phyloP scores from a whole-genome alignment of 2,329 filamentous ascomycete species.

The Colletotrichum plurivorum region DNA sequence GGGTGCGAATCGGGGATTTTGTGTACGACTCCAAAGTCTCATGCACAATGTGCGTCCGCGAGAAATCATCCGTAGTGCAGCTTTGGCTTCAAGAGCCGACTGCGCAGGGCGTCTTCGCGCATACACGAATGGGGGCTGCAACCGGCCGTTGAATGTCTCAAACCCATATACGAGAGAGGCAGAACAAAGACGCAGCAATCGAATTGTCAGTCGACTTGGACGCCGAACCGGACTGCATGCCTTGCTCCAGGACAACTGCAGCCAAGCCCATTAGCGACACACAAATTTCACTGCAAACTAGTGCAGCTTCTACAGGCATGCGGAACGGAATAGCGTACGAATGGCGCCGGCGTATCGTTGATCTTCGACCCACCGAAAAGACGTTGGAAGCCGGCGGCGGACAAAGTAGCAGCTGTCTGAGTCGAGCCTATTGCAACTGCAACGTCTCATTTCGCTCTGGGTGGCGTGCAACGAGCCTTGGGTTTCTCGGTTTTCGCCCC shows the following conservation, averaged over 20 bases:
- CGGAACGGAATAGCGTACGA: not conserved
- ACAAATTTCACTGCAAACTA: slow-evolving; percentile 15
- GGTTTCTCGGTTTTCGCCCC: slow-evolving; percentile 5
- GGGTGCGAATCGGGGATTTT: not conserved
- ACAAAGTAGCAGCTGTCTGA: not conserved
- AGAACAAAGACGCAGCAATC: not conserved
- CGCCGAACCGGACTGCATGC: not conserved
- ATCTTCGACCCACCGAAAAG: slow-evolving; percentile 26
- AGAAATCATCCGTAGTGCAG: slow-evolving; percentile 4
- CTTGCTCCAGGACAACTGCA: not conserved
- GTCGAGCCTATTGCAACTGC: slow-evolving; percentile 9
- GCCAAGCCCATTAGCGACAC: not conserved
- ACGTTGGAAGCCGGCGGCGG: slow-evolving; percentile 8
- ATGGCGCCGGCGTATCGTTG: slow-evolving; percentile 15
- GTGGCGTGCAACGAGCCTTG: slow-evolving; percentile 23
- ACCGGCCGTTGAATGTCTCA: too few species aligned
- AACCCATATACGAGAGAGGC: too few species aligned
- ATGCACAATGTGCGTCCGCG: slow-evolving; percentile 2
- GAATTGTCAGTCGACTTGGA: not conserved
- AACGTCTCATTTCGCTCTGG: slow-evolving; percentile 27
- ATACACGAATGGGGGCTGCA: slow-evolving; percentile 1
- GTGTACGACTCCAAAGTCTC: not conserved
- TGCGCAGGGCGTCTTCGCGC: slow-evolving; percentile 10
- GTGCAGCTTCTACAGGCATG: too few species aligned
- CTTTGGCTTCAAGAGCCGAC: slow-evolving; percentile 14